Conservation (phyloP, 345 rosid genomes). For the Firmiana major region DNA sequence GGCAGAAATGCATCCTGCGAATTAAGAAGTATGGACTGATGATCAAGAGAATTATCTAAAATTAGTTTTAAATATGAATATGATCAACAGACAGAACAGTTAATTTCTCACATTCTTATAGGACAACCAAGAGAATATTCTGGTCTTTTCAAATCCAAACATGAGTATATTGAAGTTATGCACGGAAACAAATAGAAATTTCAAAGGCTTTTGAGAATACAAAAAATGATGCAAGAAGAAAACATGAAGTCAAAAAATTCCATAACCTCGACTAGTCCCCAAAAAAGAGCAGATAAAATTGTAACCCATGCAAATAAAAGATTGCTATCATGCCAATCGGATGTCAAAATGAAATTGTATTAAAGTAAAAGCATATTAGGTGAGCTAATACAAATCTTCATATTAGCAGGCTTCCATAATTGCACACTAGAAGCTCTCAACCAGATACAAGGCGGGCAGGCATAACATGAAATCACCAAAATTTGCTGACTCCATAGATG, state of each 20-base stretch:
- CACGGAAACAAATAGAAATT: not conserved
- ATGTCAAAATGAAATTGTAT: conserved; percentile 16
- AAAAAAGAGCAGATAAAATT: not conserved
- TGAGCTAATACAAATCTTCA: conserved; percentile 26
- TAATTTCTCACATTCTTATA: not conserved
- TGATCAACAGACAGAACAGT: not conserved
- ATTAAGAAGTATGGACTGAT: conserved; percentile 23
- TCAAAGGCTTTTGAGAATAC: not conserved
- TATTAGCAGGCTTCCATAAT: conserved; percentile 20
- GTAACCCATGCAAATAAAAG: conserved; percentile 5
- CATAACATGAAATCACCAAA: conserved; percentile 27
- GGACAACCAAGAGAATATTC: not conserved
- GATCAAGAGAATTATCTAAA: conserved; percentile 12
- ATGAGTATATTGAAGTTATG: not conserved
- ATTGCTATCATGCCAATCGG: not conserved
- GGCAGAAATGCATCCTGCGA: conserved; percentile 33
- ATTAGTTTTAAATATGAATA: not conserved
- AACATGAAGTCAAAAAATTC: not conserved
- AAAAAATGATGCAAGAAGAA: not conserved
- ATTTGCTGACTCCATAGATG: conserved; percentile 30
- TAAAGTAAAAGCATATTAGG: conserved; percentile 24
- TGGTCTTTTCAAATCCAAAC: not conserved
- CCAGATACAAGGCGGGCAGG: conserved; percentile 23
- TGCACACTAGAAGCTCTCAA: conserved; percentile 29
- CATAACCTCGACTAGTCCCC: not conserved